Base-by-base conservation (phyloP, 805 yeast genomes). In the Candida boleticola region DNA sequence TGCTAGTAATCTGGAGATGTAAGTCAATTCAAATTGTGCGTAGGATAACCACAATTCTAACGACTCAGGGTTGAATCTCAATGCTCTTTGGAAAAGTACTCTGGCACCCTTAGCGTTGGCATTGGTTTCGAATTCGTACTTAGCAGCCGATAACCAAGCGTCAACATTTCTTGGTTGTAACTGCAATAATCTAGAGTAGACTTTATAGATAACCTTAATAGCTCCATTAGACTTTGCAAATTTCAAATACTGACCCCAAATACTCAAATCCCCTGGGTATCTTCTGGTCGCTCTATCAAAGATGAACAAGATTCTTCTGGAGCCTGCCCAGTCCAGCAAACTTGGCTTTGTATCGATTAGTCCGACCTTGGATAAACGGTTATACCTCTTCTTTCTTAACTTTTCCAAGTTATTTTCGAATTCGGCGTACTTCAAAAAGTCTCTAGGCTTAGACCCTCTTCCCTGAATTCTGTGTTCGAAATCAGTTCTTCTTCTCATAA, bases 111-210 rank as follows among this genome's bases (percentile, higher is more conserved):
- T 82, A 35, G 95, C 87, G 53, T 89, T 85, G 31, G 92, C 86
- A 62, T 93, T 89, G 22, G 77, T 78, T 52, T 92, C 97, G 54
- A 87, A 83, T 65, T 93, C 98, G 64, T 88, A 89, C 58, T 87
- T 87, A 23, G 97, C 97, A 19, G 97, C 97, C 54, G 88, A 79
- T 33, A 93, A 79, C 99, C 99, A 93, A 14, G 92, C 85, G 52
- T 83, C 85, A 2, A 89, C 78, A 56, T 90, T 86, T 33, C 85
- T 77, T n/a, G 99, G 98, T 59, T 93, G 98, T 48, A 89, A 66
- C 62, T 83, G 88, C 52, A 93, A 71, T 51, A 92, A 71, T 44
- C 80, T 78, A 4, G 90, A 82, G 61, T 89, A 88, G 5, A 88
- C 81, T 49, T 80, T 81, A 58, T 86, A 87, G 14, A 85, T 79